These are phyloP conservation scores for Pseudocercospora eumusae DNA, from an alignment of 2,329 filamentous ascomycete species.

Conservation along the genomic window DNA sequence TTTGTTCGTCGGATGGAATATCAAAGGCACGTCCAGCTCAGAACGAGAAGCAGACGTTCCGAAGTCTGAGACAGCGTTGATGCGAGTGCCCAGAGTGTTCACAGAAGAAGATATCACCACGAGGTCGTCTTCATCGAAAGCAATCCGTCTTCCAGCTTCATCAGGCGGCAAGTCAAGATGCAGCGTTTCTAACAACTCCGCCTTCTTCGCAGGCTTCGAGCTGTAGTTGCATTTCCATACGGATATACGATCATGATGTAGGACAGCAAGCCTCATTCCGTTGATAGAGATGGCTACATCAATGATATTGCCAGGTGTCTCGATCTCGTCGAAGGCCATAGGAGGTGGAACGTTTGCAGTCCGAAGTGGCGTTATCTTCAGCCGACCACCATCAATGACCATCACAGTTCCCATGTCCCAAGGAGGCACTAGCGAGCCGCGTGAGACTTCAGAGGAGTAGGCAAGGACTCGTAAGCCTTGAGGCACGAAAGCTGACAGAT, in stretches of 20 bases:
- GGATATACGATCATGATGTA: slow-evolving; percentile 67
- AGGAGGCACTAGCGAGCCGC: slow-evolving; percentile 69
- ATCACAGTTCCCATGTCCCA: slow-evolving; percentile 57
- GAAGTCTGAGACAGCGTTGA: slow-evolving; percentile 21
- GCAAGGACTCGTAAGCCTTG: slow-evolving; percentile 50
- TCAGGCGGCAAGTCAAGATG: slow-evolving; percentile 23
- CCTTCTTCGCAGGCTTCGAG: slow-evolving; percentile 52
- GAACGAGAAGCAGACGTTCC: slow-evolving; percentile 22
- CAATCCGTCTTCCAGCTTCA: slow-evolving; percentile 47
- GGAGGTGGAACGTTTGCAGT: slow-evolving; percentile 86
- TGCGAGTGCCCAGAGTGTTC: slow-evolving; percentile 22
- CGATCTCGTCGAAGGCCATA: slow-evolving; percentile 79
- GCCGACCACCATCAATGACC: slow-evolving; percentile 76
- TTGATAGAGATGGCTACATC: slow-evolving; percentile 73
- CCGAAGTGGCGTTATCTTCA: slow-evolving; percentile 85
- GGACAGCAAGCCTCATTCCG: slow-evolving; percentile 67
- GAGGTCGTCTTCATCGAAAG: slow-evolving; percentile 47
- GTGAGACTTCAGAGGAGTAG: slow-evolving; percentile 66
- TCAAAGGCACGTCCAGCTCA: slow-evolving; percentile 7
- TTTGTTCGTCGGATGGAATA: slow-evolving; percentile 26
- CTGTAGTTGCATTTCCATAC: slow-evolving; percentile 70
- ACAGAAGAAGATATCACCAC: slow-evolving; percentile 35
- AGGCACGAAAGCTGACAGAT: slow-evolving; percentile 51
- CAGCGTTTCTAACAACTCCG: slow-evolving; percentile 41
- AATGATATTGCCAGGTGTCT: slow-evolving; percentile 61